phyloP scores from a whole-genome alignment of 1,284 basidiomycete genomes.

The Spongiforma sp. region DNA sequence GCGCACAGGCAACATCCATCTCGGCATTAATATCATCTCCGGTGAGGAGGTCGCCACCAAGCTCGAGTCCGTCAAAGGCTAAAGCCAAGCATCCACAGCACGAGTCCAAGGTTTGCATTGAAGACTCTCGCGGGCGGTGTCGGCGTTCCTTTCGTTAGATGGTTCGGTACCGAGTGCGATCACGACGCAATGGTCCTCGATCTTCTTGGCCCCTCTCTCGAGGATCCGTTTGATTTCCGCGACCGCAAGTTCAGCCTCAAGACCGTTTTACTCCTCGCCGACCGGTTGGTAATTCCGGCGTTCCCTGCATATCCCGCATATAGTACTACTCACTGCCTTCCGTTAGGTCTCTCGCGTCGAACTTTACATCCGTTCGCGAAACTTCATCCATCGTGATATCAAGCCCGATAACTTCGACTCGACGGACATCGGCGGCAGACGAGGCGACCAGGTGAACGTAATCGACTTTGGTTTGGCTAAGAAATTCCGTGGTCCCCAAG shows the following conservation, averaged over 20 bases:
- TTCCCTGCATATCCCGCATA: no score
- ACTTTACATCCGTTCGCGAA: conserved; percentile 99
- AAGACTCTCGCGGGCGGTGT: conserved; percentile 98
- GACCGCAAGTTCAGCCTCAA: conserved; percentile 98
- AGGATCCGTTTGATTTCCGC: conserved; percentile 99
- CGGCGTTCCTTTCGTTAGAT: conserved; percentile 95
- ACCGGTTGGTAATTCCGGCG: conserved; percentile 88
- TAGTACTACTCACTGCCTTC: background rate
- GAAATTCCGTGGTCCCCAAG: conserved; percentile 99
- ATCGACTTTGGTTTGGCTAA: no score
- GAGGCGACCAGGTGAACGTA: conserved; percentile 99
- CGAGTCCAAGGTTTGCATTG: conserved; percentile 96
- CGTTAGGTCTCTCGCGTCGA: conserved; percentile 95
- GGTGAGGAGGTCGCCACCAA: conserved; percentile 99
- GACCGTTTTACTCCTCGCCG: conserved; percentile 96
- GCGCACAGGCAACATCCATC: conserved; percentile 91
- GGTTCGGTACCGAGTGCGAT: conserved; percentile 99
- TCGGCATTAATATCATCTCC: conserved; percentile 99
- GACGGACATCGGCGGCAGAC: conserved; percentile 99
- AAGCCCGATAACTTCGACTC: conserved; percentile 99
- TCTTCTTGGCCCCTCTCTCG: conserved; percentile 95
- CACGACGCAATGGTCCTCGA: conserved; percentile 99
- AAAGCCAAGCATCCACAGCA: conserved; percentile 99
- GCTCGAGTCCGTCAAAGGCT: conserved; percentile 99
- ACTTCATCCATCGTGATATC: conserved; percentile 99